phyloP scores from a whole-genome alignment of 345 rosid genomes.

The Populus davidiana region DNA sequence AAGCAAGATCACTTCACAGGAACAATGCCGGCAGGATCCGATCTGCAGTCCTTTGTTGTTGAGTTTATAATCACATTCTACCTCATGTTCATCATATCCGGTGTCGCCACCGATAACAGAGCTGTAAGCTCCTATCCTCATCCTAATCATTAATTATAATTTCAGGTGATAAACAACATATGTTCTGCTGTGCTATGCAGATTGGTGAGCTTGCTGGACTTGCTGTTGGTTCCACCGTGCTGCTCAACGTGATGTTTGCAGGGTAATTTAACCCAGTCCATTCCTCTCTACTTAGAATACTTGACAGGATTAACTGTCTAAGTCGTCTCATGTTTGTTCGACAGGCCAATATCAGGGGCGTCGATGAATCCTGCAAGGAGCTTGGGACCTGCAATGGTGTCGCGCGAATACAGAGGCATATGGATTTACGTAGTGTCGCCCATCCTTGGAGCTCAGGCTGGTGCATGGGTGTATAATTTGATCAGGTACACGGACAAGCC shows the following conservation, averaged over 20 bases:
- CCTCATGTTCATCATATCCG: conserved; percentile 82
- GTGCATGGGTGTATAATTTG: conserved; percentile 72
- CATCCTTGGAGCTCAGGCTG: conserved; percentile 61
- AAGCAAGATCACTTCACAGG: conserved; percentile 64
- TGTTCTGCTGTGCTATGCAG: conserved; percentile 29
- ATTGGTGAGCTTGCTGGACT: conserved; percentile 96
- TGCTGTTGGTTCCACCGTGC: conserved; percentile 80
- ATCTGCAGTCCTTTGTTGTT: conserved; percentile 65
- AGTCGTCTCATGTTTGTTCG: background rate
- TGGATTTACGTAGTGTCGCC: conserved; percentile 73
- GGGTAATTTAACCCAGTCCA: conserved; percentile 48
- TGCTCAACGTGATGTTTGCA: conserved; percentile 79
- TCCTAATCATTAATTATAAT: background rate
- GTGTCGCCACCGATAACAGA: conserved; percentile 90
- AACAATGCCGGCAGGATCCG: conserved; percentile 66
- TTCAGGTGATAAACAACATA: background rate
- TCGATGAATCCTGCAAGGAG: conserved; percentile 91
- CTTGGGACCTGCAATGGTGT: conserved; percentile 84
- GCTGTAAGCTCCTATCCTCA: conserved; percentile 52
- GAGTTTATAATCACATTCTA: conserved; percentile 96
- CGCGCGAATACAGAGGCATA: conserved; percentile 45
- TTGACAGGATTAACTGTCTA: background rate
- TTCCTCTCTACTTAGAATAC: background rate
- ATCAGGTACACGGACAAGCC: conserved; percentile 83
- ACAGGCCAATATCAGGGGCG: conserved; percentile 76